Conservation (phyloP, 169 alveolate species). For the Plasmodium gallinaceum region DNA sequence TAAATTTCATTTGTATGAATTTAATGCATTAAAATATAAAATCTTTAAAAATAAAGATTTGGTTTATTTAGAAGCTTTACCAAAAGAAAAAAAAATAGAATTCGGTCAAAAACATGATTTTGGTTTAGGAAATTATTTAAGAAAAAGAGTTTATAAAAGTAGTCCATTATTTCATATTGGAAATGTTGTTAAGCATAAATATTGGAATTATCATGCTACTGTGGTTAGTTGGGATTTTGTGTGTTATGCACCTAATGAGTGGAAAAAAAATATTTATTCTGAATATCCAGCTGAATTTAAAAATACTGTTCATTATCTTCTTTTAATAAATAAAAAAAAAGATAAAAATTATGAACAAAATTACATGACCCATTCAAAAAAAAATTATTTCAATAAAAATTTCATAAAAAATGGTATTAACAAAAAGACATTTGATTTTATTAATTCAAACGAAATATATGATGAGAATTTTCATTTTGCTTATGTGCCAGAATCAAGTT, state of each 20-base stretch:
- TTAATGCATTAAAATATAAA: conserved; percentile 14
- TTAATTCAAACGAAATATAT: neutral
- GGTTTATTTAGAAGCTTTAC: conserved; percentile 41
- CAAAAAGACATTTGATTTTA: neutral
- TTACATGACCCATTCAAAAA: neutral
- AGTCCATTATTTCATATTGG: conserved; percentile 74
- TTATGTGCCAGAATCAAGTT: conserved; percentile 76
- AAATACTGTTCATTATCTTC: conserved; percentile 60
- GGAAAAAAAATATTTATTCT: conserved; percentile 55
- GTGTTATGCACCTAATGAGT: conserved; percentile 62
- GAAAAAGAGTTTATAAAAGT: conserved; percentile 65
- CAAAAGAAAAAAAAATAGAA: conserved; percentile 40
- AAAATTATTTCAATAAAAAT: neutral
- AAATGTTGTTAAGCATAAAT: conserved; percentile 67
- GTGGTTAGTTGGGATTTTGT: conserved; percentile 74
- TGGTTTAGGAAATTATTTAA: conserved; percentile 73
- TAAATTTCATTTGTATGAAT: conserved; percentile 30
- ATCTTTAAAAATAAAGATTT: conserved; percentile 41
- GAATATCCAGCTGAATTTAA: conserved; percentile 65
- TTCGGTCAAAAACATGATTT: conserved; percentile 64
- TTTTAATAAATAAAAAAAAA: conserved; percentile 36
- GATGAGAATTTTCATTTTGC: conserved; percentile 63
- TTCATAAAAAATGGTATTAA: neutral
- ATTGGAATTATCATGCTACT: conserved; percentile 75
- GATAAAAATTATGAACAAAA: neutral